Evolutionary conservation across 73 alveolate species (phyloP).

Genomic region (Paramecium sexaurelia): DNA sequence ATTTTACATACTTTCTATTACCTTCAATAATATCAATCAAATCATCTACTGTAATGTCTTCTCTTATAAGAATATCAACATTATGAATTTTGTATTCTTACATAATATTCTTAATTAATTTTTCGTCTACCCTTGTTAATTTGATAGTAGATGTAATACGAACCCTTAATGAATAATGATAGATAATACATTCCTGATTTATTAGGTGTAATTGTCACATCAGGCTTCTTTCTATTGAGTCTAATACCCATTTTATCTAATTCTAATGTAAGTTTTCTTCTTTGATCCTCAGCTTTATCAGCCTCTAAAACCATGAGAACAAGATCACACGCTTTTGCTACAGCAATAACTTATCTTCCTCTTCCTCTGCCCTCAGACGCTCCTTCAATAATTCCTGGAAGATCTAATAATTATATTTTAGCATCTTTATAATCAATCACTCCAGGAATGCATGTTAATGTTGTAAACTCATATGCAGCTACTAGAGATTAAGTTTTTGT

Average conservation of each 20-base stretch:
- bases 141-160: slow-evolving; percentile 88
- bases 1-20: slow-evolving; percentile 94
- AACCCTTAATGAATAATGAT: slow-evolving; percentile 51
- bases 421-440: slow-evolving; percentile 97
- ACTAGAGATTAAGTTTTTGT: slow-evolving; percentile 97
- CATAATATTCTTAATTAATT: slow-evolving; percentile 92
- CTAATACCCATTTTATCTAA: slow-evolving; percentile 99
- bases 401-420: slow-evolving; percentile 97
- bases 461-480: slow-evolving; percentile 99
- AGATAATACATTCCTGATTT: slow-evolving; percentile 89
- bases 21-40: slow-evolving; percentile 98
- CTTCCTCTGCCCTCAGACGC: slow-evolving; percentile 99
- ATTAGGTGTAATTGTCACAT: slow-evolving; percentile 87
- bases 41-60: slow-evolving; percentile 97
- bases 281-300: slow-evolving; percentile 97
- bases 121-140: slow-evolving; percentile 93
- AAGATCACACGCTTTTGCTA: slow-evolving; percentile 97
- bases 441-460: slow-evolving; percentile 99
- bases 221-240: slow-evolving; percentile 95
- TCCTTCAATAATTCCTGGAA: slow-evolving; percentile 99
- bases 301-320: slow-evolving; percentile 99
- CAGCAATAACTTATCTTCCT: slow-evolving; percentile 99
- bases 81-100: slow-evolving; percentile 96
- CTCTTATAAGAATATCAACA: slow-evolving; percentile 95
- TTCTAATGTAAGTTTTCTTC: slow-evolving; percentile 92